Evolutionary conservation across 2,329 filamentous ascomycete species (phyloP), one percentile per base, ranked within the genome.

Genomic region (Phoma sp.): DNA sequence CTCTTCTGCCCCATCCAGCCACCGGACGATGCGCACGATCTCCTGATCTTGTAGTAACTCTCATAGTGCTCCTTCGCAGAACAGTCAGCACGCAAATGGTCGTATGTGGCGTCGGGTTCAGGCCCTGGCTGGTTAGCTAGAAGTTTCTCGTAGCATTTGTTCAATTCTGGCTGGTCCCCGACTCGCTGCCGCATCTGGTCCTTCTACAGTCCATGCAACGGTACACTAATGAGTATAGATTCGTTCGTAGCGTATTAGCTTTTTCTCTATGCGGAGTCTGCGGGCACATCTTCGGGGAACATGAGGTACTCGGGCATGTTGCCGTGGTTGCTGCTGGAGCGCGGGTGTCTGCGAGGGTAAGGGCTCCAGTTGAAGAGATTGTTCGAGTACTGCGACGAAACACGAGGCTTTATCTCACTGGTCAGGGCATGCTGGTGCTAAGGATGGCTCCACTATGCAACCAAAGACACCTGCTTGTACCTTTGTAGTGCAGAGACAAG

Each of bases 31-130:
- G 35, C 56, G 43, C 9, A 49, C 33, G 8, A 67, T 47, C 33
- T 67, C 10, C 43, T 57, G 9, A 58, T 25, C 31, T 69, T 60
- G 44, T 65, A 68, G 54, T 60, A 65, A 39, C 62, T 58, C 41
- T 66, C 62, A 31, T 61, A 60, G 43, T 69, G 57, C 24, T 63
- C 43, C 35, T 69, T 66, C 10, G 62, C 64, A 38, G 69, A 65
- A 29, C 61, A 49, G 29, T 68, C 62, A 2, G 63, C 59, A 35
- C 64, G 61, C 41, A 64, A 67, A 22, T 55, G 40, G 38, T 62
- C 50, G 41, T 64, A 57, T 15, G 15, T 63, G 9, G 61, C 62
- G 9, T 61, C 43, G 17, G 33, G n/a, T 5, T 51, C 36, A 19
- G 63, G 63, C 37, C 63, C 54, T 15, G 60, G 57, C 32, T 62